A percentile compares a stretch with the other conserved stretches of the same genome.
Evolutionary conservation across 768 basidiomycete genomes (phyloP).

Genomic region (Hygrophoropsis aurantiaca): DNA sequence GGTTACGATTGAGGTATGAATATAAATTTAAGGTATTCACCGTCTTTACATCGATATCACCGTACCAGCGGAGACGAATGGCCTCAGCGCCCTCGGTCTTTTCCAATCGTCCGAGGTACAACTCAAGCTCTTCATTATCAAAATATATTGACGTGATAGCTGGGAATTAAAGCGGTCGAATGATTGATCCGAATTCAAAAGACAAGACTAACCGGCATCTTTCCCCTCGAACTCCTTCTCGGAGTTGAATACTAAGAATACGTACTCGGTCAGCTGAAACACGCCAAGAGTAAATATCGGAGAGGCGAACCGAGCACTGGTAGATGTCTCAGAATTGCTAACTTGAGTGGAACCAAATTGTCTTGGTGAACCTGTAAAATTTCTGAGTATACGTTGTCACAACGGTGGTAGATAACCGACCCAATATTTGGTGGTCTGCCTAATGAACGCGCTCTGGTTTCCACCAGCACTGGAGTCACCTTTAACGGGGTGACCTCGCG

Average conservation of each 20-base stretch:
- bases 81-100: conserved; percentile 99
- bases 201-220: conserved; percentile 60
- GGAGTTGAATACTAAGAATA: conserved; percentile 78
- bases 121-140: conserved; percentile 91
- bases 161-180: conserved; percentile 18
- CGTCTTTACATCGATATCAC: conserved; percentile 78
- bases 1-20: background rate
- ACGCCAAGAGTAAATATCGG: background rate
- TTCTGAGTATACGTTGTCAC: conserved; percentile 3
- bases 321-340: conserved; percentile 88
- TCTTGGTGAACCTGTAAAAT: conserved; percentile 74
- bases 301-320: conserved; percentile 83
- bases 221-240: conserved; percentile 89
- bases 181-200: background rate
- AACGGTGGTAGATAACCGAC: conserved; percentile 39
- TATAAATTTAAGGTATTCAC: conserved; percentile 41
- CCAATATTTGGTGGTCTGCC: conserved; percentile 99
- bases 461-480: conserved; percentile 96
- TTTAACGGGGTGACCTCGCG: conserved; percentile 89
- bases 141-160: conserved; percentile 98
- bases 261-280: conserved; percentile 5
- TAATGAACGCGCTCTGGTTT: conserved; percentile 94
- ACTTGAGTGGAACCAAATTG: conserved; percentile 89
- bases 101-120: conserved; percentile 95
- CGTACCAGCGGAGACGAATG: conserved; percentile 95